A percentile compares a stretch with the other conserved stretches of the same genome.
Evolutionary conservation across 148 eudicot genomes (phyloP).

Genomic region (Rhododendron williamsianum): DNA sequence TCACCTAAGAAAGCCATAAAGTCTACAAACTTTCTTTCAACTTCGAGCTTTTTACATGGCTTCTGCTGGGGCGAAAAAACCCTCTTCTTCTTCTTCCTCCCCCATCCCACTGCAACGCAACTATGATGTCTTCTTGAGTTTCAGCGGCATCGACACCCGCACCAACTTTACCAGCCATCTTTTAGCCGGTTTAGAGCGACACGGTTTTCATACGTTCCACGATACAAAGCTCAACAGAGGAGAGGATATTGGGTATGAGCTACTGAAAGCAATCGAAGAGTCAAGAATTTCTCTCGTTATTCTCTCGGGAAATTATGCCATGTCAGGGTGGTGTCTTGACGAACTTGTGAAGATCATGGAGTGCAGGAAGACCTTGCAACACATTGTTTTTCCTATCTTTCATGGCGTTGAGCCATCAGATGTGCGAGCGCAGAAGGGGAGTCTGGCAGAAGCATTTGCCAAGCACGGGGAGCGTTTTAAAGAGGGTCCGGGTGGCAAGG

Average conservation of each 20-base stretch:
- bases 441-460: background rate
- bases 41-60: background rate
- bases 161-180: too few relatives aligned
- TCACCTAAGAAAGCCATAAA: background rate
- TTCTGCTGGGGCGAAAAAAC: too few relatives aligned
- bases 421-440: background rate
- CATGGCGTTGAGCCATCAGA: too few relatives aligned
- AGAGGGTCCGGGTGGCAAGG: background rate
- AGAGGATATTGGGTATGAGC: background rate
- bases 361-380: background rate
- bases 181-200: too few relatives aligned
- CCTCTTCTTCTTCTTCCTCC: too few relatives aligned
- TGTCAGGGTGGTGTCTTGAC: background rate
- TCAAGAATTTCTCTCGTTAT: background rate
- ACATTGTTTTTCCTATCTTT: too few relatives aligned
- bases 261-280: background rate
- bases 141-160: too few relatives aligned
- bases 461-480: background rate
- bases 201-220: background rate
- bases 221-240: background rate
- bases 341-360: background rate
- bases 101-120: too few relatives aligned
- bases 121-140: too few relatives aligned
- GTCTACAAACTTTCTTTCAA: background rate
- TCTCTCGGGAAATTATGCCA: background rate